Evolutionary conservation across 73 alveolate genomes (phyloP).

Genomic region (Tetrahymena borealis): DNA sequence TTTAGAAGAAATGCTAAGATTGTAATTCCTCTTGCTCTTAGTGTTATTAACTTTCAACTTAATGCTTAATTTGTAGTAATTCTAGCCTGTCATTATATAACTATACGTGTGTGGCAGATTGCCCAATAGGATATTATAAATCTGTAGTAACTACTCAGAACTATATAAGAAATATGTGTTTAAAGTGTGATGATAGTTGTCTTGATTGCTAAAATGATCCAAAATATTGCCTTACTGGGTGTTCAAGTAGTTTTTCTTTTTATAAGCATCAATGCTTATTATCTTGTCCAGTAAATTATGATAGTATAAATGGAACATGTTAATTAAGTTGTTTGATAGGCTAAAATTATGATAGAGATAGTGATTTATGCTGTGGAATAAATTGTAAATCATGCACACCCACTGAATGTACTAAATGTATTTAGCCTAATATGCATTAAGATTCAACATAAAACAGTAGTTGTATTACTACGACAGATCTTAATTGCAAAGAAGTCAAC

Average conservation of each 20-base stretch:
- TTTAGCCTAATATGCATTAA: background rate
- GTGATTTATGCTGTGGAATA: background rate
- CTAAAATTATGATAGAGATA: background rate
- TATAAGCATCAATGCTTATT: background rate
- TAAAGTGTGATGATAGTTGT: background rate
- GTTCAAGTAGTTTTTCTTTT: background rate
- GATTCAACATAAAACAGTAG: background rate
- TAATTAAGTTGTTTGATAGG: background rate
- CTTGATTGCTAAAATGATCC: background rate
- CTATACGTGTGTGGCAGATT: background rate
- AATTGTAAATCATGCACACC: background rate
- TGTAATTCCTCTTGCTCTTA: background rate
- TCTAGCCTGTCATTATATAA: background rate
- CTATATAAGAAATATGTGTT: background rate
- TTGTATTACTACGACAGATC: background rate
- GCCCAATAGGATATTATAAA: background rate
- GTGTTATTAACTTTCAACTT: background rate
- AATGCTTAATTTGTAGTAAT: background rate
- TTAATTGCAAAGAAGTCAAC: background rate
- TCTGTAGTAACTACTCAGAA: background rate
- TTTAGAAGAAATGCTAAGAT: background rate
- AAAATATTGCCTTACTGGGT: background rate
- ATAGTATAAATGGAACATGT: background rate
- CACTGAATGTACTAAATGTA: background rate
- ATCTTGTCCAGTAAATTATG: background rate